Base-by-base conservation (phyloP, 306 rosid genomes). In the Trichosanthes cucumerina region DNA sequence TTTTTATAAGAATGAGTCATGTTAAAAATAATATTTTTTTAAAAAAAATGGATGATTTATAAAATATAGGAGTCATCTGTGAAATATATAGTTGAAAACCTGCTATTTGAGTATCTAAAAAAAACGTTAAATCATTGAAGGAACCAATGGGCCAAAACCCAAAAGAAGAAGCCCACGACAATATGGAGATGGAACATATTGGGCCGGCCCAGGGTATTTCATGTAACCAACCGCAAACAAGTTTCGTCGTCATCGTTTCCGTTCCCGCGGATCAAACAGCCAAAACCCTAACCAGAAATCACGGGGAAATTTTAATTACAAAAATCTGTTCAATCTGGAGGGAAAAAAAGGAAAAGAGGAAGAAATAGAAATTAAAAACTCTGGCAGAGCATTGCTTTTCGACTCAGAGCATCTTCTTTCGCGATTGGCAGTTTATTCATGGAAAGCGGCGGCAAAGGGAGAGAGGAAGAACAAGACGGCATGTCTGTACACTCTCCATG, bases 401-500 rank as follows among this genome's bases (percentile, higher is more conserved):
- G 6, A 15, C 77, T 2, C 41, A 3, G 15, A 44, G 0, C 36
- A n/a, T n/a, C 49, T 41, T n/a, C 49, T 41, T n/a, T 69, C 9
- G 36, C 23, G 36, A 28, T 71, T 31, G 26, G 3, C 23, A 49
- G 54, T 24, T 46, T 3, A 18, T 28, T 19, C 26, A 79, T 88
- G 95, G 90, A 88, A 75, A 85, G 90, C 75, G 98, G 90, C 65
- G 93, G 76, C 19, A 89, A 91, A 84, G 85, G 88, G 66, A 86
- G 88, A 71, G 98, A 96, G 46, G 99, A 96, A 83, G 97, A 96
- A 33, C 98, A 91, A 83, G 99, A 96, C 81, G 99, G 91, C 78
- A 85, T 89, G 87, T 96, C 98, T 46, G 97, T 91, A 43, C 99
- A 96, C 59, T 96, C 98, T 83, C 98, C 99, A 6, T 96, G 99